Percentiles rank a stretch among this genome's conserved stretches.
These are phyloP conservation scores for Candida sonorensis DNA, from an alignment of 805 yeast genomes.

Conservation along the genomic window DNA sequence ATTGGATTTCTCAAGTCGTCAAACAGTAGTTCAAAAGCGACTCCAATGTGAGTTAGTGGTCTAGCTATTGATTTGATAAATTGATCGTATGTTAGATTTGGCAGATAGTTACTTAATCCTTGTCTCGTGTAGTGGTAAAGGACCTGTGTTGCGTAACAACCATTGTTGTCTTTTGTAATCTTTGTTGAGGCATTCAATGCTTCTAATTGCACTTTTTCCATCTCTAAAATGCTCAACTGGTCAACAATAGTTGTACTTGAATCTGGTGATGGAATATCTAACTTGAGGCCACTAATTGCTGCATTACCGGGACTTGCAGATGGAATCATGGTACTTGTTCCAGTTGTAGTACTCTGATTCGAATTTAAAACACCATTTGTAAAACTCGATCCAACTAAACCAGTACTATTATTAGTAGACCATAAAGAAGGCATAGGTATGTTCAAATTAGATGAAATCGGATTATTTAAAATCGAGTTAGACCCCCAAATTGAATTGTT, in stretches of 20 bases:
- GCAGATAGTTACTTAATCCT: conserved; percentile 31
- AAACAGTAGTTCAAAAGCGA: conserved; percentile 36
- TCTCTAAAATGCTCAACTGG: conserved; percentile 15
- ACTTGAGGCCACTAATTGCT: too few species aligned
- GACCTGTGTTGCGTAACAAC: conserved; percentile 15
- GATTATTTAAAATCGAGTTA: conserved; percentile 1
- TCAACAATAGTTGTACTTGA: not conserved
- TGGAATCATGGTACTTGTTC: not conserved
- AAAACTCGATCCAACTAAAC: not conserved
- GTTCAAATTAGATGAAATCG: not conserved
- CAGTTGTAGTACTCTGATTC: not conserved
- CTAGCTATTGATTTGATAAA: conserved; percentile 27
- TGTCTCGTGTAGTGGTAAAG: conserved; percentile 28
- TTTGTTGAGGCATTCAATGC: conserved; percentile 34
- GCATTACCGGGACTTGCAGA: not conserved
- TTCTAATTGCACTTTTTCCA: conserved; percentile 34
- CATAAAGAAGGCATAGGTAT: conserved; percentile 8
- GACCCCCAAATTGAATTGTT: conserved; percentile 20
- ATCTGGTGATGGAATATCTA: not conserved
- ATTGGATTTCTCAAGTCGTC: conserved; percentile 41
- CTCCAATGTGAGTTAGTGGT: conserved; percentile 22
- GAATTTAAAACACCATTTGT: not conserved
- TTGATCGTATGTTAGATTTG: conserved; percentile 25
- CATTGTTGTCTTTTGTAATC: conserved; percentile 23
- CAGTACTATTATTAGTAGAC: conserved; percentile 2